Percentiles rank a stretch among this genome's conserved stretches.
These are phyloP conservation scores for Phytopythium aichiense DNA, from an alignment of 352 stramenopile genomes.

Conservation along the genomic window DNA sequence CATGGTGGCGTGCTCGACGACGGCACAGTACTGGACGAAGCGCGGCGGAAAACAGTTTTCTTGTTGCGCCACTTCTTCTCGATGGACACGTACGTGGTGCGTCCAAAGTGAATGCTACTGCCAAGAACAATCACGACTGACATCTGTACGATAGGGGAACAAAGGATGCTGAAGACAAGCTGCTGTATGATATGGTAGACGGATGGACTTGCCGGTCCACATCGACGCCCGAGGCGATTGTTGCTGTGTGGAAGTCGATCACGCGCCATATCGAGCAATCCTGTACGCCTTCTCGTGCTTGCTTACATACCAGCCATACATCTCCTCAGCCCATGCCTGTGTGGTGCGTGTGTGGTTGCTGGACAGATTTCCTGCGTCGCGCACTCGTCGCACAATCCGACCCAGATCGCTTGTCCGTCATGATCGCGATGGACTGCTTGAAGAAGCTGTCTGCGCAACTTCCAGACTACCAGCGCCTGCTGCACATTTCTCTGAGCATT, in stretches of 20 bases:
- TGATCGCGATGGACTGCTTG: constrained; percentile 71
- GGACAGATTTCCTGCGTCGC: constrained; percentile 54
- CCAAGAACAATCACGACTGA: neutral
- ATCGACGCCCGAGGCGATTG: constrained; percentile 36
- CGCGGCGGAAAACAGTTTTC: constrained; percentile 64
- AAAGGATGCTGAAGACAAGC: constrained; percentile 21
- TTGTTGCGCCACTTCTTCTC: constrained; percentile 70
- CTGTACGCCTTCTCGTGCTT: constrained; percentile 21
- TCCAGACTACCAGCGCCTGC: constrained; percentile 54
- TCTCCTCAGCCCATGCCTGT: neutral
- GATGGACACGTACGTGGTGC: constrained; percentile 24
- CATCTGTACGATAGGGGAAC: neutral
- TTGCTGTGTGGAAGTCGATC: constrained; percentile 56
- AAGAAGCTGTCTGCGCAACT: constrained; percentile 48
- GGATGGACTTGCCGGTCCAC: constrained; percentile 52
- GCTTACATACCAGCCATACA: too few species aligned
- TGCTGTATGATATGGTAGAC: constrained; percentile 62
- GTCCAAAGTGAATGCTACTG: neutral
- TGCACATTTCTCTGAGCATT: constrained; percentile 47
- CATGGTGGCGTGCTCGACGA: constrained; percentile 33
- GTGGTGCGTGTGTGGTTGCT: neutral
- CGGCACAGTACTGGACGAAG: constrained; percentile 36
- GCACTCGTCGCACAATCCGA: constrained; percentile 39
- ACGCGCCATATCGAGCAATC: constrained; percentile 62
- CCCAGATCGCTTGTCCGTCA: constrained; percentile 45